phyloP scores from a whole-genome alignment of 2,329 filamentous ascomycete species.

The Claviceps paspali region DNA sequence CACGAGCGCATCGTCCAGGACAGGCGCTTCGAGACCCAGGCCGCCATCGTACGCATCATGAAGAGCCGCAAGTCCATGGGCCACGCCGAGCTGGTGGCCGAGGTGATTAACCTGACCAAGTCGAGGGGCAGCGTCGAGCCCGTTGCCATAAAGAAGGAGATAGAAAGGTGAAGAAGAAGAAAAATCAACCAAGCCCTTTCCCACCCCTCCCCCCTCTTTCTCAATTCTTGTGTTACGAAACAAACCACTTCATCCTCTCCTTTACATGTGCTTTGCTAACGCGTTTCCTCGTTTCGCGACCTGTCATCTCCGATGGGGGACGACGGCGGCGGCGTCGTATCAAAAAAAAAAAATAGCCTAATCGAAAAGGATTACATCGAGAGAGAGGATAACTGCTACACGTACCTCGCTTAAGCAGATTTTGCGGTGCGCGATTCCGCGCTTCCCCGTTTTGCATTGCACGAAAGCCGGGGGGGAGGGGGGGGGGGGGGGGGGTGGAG shows the following conservation, averaged over 20 bases:
- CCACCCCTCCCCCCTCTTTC: too few relatives aligned
- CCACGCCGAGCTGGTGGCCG: slow-evolving; percentile 74
- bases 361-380: slow-evolving; percentile 93
- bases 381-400: slow-evolving; percentile 55
- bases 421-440: neutral
- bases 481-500: too few relatives aligned
- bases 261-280: too few relatives aligned
- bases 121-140: slow-evolving; percentile 74
- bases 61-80: slow-evolving; percentile 28
- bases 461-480: too few relatives aligned
- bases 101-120: slow-evolving; percentile 85
- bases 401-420: slow-evolving; percentile 44
- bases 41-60: slow-evolving; percentile 59
- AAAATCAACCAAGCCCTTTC: too few relatives aligned
- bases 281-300: too few relatives aligned
- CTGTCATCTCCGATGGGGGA: too few relatives aligned
- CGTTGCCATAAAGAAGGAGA: slow-evolving; percentile 86
- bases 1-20: slow-evolving; percentile 82
- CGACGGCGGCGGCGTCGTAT: too few relatives aligned
- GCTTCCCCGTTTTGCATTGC: too few relatives aligned
- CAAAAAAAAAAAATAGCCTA: slow-evolving; percentile 50
- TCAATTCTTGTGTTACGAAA: too few relatives aligned
- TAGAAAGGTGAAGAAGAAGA: slow-evolving; percentile 83
- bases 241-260: too few relatives aligned
- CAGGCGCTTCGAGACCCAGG: slow-evolving; percentile 90